Percentiles rank a stretch among this genome's conserved stretches.
phyloP scores from a whole-genome alignment of 805 yeast species.

The Hanseniaspora lindneri region DNA sequence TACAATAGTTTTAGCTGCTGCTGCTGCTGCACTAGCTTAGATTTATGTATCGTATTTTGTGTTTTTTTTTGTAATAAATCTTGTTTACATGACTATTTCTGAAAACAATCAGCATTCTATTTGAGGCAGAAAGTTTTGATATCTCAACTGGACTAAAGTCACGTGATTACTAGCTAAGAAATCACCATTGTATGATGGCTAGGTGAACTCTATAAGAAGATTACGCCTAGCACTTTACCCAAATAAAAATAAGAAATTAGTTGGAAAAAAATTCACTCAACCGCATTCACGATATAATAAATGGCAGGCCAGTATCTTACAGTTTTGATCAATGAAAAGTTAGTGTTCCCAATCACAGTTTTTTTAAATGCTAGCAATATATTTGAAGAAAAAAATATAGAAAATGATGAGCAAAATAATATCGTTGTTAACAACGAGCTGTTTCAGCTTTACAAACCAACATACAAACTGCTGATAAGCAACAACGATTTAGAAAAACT shows the following conservation, averaged over 20 bases:
- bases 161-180: too few species aligned
- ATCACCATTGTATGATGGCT: too few species aligned
- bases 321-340: slow-evolving; percentile 23
- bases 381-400: neutral
- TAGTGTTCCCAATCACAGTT: slow-evolving; percentile 2
- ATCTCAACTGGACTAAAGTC: too few species aligned
- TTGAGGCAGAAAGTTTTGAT: too few species aligned
- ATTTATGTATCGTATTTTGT: too few species aligned
- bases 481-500: slow-evolving; percentile 7
- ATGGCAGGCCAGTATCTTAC: slow-evolving; percentile 26
- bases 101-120: too few species aligned
- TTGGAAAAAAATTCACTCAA: neutral
- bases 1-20: too few species aligned
- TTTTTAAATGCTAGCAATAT: slow-evolving; percentile 5
- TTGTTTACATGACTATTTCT: too few species aligned
- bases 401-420: slow-evolving; percentile 3
- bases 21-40: too few species aligned
- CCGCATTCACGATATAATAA: neutral
- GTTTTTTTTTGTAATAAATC: too few species aligned
- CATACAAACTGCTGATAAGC: slow-evolving; percentile 2
- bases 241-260: neutral
- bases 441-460: slow-evolving; percentile 8
- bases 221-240: too few species aligned
- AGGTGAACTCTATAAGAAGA: too few species aligned
- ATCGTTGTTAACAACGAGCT: slow-evolving; percentile 12